Evolutionary conservation across 805 yeast species (phyloP), one percentile per base, ranked within the genome.

Genomic region (Pichia kluyveri): DNA sequence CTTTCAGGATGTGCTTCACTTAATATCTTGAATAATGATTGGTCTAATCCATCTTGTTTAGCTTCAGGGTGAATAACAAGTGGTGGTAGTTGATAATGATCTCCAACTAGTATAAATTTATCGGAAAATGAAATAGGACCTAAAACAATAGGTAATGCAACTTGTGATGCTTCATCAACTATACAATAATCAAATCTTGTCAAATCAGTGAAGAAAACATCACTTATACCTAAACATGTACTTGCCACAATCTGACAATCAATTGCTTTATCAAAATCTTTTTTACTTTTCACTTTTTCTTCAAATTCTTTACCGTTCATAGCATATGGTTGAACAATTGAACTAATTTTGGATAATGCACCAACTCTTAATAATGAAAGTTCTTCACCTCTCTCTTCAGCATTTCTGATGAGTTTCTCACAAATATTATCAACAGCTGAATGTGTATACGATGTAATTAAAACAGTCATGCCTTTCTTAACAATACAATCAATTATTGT

Each of bases 91-190:
- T 93, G 99, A 54, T 76, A 79, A 62, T 93, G 98, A 61, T 93
- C 99, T 10, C 99, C 99, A n/a, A 93, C 97, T 51, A 93, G 72
- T 1, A 93, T 75, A 61, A 91, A 93, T 62, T 77, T 85, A 41
- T 83, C 82, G 34, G 89, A 82, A 54, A 76, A 77, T 32, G 89
- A 65, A 42, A 93, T 63, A 0, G 99, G 98, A 0, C 98, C 99
- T 30, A 93, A 63, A 56, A 95, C 85, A 7, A 86, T 73, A 0
- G 99, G 99, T 73, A 91, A 72, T 0, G 97, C 83, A 0, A 91
- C 86, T 60, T 93, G 99, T 1, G 97, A 89, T 0, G 98, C 98
- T 63, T 93, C 99, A 63, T 93, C 99, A 41, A 93, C 76, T 40
- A 93, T 89, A 60, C 97, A 95, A 60, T 86, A 91, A 59, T 93